Base-by-base conservation (phyloP, 106 monocot species). In the Dendrobium nobile region DNA sequence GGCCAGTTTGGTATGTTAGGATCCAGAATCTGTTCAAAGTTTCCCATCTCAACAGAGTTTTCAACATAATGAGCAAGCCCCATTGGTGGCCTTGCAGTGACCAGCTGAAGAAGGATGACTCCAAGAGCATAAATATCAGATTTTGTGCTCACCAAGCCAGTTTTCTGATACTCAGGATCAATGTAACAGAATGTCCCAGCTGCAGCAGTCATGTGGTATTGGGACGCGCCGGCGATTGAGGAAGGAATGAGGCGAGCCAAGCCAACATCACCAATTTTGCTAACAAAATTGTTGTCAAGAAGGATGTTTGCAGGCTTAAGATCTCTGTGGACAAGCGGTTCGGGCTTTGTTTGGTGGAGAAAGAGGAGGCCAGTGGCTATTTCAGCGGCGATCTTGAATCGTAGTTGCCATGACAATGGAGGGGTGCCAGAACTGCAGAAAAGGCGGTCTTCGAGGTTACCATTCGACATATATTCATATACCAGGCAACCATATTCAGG, bases 151-250 rank as follows among this genome's bases (percentile, higher is more conserved):
- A 92, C 78, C 84, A 85, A 82, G 8, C 92, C 92, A 17, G 87
- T 89, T 51, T 89, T 87, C 82, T 92, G 92, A 82, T 92, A 92
- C 84, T 92, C 92, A 5, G 92, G 92, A 41, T 92, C 92, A 17
- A 92, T 92, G 80, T 92, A 92, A 64, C 87, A 92, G 76, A 92
- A 89, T 0, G 92, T 92, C 17, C 92, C 92, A 5, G 92, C 92
- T 0, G 89, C 79, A 24, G 84, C 85, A 28, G 92, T 92, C 84
- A 89, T 89, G 1, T 84, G 82, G 54, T 84, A 89, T 22, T 84
- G 88, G 17, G 87, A 85, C 31, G 80, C 56, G 15, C 61, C 70
- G 47, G 81, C 81, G 5, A 81, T 65, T 1, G 82, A 56, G 0
- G 85, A 54, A 7, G 87, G 85, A 40, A 92, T 78, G 51, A 92